Evolutionary conservation across 305 asterid species (phyloP).

Genomic region (Plantago lanceolata): DNA sequence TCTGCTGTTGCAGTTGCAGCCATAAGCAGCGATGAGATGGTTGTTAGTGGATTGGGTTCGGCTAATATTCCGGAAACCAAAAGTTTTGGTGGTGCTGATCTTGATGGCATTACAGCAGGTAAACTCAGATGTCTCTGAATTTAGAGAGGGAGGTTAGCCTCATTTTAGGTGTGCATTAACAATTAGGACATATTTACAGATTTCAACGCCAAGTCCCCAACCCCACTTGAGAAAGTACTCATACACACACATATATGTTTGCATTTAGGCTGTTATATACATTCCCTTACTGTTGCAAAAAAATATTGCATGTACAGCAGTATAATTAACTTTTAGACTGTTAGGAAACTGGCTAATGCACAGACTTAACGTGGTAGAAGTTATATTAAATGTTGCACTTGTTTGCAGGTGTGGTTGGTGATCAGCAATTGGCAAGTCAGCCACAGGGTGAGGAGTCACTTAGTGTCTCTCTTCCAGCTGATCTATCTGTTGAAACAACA

Average conservation of each 20-base stretch:
- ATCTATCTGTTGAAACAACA: slow-evolving; percentile 87
- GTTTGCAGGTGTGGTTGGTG: slow-evolving; percentile 43
- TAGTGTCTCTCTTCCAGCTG: slow-evolving; percentile 92
- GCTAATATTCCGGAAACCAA: slow-evolving; percentile 42
- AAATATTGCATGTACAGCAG: no score
- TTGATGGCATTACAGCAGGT: slow-evolving; percentile 52
- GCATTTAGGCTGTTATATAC: no score
- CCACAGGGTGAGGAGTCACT: slow-evolving; percentile 71
- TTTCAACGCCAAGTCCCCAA: no score
- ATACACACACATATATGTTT: no score
- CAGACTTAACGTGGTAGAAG: no score
- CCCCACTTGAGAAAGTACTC: no score
- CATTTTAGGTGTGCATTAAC: slow-evolving; percentile 12
- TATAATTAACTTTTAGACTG: no score
- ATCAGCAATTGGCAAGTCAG: slow-evolving; percentile 52
- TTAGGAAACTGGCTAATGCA: no score
- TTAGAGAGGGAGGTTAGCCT: slow-evolving; percentile 5
- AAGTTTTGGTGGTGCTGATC: slow-evolving; percentile 38
- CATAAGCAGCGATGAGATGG: slow-evolving; percentile 69
- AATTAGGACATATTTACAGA: no score
- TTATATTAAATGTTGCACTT: background rate
- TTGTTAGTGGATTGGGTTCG: slow-evolving; percentile 48
- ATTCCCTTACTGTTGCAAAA: slow-evolving; percentile 13
- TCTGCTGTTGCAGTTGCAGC: slow-evolving; percentile 95
- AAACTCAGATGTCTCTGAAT: slow-evolving; percentile 12